A percentile compares a stretch with the other conserved stretches of the same genome.
phyloP scores from a whole-genome alignment of 1,284 basidiomycete species.

The Ceratobasidium theobromae region DNA sequence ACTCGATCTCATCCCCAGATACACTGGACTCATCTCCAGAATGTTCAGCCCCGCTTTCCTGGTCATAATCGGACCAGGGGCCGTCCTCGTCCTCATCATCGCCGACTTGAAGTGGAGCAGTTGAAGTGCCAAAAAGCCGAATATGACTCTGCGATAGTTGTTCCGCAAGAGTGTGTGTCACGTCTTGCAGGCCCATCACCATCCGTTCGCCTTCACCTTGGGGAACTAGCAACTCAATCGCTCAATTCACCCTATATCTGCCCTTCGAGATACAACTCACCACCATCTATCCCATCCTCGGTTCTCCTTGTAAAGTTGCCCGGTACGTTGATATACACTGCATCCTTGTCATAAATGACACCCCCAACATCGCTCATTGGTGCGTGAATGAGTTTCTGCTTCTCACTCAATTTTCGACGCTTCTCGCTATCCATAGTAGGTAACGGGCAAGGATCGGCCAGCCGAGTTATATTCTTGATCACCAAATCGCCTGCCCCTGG shows the following conservation, averaged over 20 bases:
- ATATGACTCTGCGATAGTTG: conserved; percentile 80
- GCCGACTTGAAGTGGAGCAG: conserved; percentile 53
- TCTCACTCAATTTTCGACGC: conserved; percentile 89
- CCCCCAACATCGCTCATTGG: conserved; percentile 99
- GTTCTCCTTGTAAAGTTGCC: conserved; percentile 80
- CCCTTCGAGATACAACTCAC: conserved; percentile 43
- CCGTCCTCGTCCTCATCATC: conserved; percentile 37
- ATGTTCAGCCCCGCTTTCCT: conserved; percentile 43
- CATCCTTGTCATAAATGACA: conserved; percentile 97
- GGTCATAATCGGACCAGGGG: conserved; percentile 36
- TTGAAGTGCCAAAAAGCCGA: conserved; percentile 81
- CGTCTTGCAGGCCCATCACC: conserved; percentile 96
- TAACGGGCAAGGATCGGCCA: conserved; percentile 93
- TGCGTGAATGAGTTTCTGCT: conserved; percentile 93
- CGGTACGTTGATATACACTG: conserved; percentile 96
- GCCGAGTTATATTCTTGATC: conserved; percentile 70
- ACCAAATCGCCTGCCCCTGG: conserved; percentile 91
- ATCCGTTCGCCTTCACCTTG: conserved; percentile 95
- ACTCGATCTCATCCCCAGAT: conserved; percentile 36
- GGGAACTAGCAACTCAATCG: conserved; percentile 49
- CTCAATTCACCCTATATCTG: conserved; percentile 2
- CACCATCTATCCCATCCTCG: conserved; percentile 53
- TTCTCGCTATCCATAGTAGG: conserved; percentile 93
- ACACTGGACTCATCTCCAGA: conserved; percentile 35
- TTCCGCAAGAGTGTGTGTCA: conserved; percentile 79